Evolutionary conservation across 2,329 filamentous ascomycete species (phyloP), one percentile per base, ranked within the genome.

Genomic region (Pezicula neosporulosa): DNA sequence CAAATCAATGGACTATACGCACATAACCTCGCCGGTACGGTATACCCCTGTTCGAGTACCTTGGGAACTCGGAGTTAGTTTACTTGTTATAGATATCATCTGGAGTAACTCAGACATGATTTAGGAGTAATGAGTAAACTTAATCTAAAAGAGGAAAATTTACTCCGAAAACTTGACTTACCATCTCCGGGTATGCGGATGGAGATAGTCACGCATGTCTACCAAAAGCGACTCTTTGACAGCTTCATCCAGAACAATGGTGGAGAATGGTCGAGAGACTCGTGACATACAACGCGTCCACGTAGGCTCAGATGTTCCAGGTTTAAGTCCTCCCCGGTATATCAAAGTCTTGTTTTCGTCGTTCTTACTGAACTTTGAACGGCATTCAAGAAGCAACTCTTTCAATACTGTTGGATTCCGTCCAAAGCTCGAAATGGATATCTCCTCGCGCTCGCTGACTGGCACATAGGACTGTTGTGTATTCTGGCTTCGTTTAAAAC

Each of bases 21-120:
- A 96, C 78, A 62, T 94, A 96, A 0, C 90, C 91, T 4, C 90
- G 79, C 13, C 90, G 81, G 66, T 95, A 95, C 0, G 91, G 90
- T 28, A 96, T 93, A 1, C 90, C 90, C 6, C 90, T 80, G 58
- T 89, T 87, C 0, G 85, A 78, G 65, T 96, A 96, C 24, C 24
- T 24, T 24, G 7, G 24, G 7, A 24, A 24, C 24, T 24, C 7
- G 24, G 24, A 24, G 24, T 24, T 24, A 24, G 24, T 24, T 24
- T 24, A 24, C 24, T 24, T 24, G 24, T 24, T 24, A 24, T n/a
- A n/a, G n/a, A n/a, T n/a, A 24, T 1, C 7, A 24, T 24, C 24
- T 4, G 24, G 24, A 24, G 24, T 24, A 24, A 24, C 24, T 24
- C 24, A 24, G 7, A 24, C 24, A 24, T 24, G 24, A 24, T 24